Evolutionary conservation across 1,139 yeast genomes (phyloP).

Genomic region (Blastobotrys raffinosifermentans): DNA sequence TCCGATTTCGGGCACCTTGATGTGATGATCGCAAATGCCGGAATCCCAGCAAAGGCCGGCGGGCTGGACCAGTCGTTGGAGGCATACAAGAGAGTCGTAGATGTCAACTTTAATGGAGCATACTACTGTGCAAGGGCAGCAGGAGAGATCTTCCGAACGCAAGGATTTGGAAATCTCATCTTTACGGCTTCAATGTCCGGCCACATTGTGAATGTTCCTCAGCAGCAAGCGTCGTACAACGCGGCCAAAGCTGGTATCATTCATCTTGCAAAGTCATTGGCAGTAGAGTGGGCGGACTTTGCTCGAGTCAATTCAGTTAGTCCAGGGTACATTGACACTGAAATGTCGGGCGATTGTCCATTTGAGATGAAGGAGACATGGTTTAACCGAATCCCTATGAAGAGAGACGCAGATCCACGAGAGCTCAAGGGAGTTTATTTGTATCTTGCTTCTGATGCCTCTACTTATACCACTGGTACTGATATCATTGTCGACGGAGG

Average conservation of each 20-base stretch:
- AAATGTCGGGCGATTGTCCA: slow-evolving; percentile 46
- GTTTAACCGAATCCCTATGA: slow-evolving; percentile 61
- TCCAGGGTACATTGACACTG: slow-evolving; percentile 74
- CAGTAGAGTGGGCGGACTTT: slow-evolving; percentile 79
- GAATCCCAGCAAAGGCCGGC: slow-evolving; percentile 29
- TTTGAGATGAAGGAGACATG: slow-evolving; percentile 40
- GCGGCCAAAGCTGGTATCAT: slow-evolving; percentile 79
- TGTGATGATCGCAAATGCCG: slow-evolving; percentile 56
- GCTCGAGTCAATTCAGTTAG: slow-evolving; percentile 71
- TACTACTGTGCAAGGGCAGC: slow-evolving; percentile 40
- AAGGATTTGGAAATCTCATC: slow-evolving; percentile 51
- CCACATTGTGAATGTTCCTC: slow-evolving; percentile 72
- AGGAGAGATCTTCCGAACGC: slow-evolving; percentile 56
- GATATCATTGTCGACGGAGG: slow-evolving; percentile 79
- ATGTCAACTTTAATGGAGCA: slow-evolving; percentile 9
- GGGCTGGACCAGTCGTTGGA: slow-evolving; percentile 5
- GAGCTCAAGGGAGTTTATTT: slow-evolving; percentile 79
- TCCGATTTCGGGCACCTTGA: slow-evolving; percentile 61
- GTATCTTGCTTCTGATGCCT: slow-evolving; percentile 71
- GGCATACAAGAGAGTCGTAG: slow-evolving; percentile 8
- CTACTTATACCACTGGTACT: slow-evolving; percentile 70
- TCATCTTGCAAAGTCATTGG: slow-evolving; percentile 66
- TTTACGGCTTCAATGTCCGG: slow-evolving; percentile 87
- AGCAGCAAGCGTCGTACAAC: slow-evolving; percentile 74
- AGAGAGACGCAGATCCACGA: slow-evolving; percentile 50